These are phyloP conservation scores for Verruconis gallopava DNA, from an alignment of 2,329 filamentous ascomycete species.

Conservation along the genomic window DNA sequence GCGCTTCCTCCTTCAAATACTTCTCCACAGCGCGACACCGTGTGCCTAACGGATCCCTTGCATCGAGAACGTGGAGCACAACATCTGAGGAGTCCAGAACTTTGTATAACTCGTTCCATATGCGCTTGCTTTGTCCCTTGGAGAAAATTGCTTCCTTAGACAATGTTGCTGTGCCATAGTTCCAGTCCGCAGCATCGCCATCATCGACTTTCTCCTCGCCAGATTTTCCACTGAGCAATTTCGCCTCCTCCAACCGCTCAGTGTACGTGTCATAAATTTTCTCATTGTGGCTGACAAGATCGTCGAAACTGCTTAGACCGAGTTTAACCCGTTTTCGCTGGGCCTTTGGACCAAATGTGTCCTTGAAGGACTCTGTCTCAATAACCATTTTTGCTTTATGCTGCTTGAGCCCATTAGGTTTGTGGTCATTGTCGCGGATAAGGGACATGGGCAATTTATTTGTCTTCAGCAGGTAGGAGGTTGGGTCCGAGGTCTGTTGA, in stretches of 20 bases:
- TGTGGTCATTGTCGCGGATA: slow-evolving; percentile 64
- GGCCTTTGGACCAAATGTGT: slow-evolving; percentile 87
- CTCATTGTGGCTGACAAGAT: slow-evolving; percentile 66
- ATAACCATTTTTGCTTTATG: slow-evolving; percentile 91
- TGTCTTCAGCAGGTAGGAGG: slow-evolving; percentile 86
- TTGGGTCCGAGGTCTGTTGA: slow-evolving; percentile 79
- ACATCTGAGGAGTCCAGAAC: slow-evolving; percentile 94
- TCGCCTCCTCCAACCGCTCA: slow-evolving; percentile 67
- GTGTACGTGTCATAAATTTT: slow-evolving; percentile 72
- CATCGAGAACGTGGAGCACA: slow-evolving; percentile 72
- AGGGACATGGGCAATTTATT: slow-evolving; percentile 96
- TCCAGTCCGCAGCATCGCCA: slow-evolving; percentile 19
- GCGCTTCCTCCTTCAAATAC: slow-evolving; percentile 82
- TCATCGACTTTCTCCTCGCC: slow-evolving; percentile 40
- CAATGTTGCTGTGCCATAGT: slow-evolving; percentile 27
- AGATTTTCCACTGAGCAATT: slow-evolving; percentile 58
- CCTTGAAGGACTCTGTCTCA: slow-evolving; percentile 70
- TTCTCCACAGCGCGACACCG: slow-evolving; percentile 84
- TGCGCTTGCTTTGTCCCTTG: slow-evolving; percentile 89
- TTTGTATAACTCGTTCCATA: slow-evolving; percentile 95
- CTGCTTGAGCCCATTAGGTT: slow-evolving; percentile 69
- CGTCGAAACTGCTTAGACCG: slow-evolving; percentile 65
- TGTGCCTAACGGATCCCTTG: slow-evolving; percentile 78
- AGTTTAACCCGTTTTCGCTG: slow-evolving; percentile 89
- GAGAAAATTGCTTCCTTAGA: slow-evolving; percentile 64